Evolutionary conservation across 2,329 filamentous ascomycete genomes (phyloP).

Genomic region (Emergomyces orientalis): DNA sequence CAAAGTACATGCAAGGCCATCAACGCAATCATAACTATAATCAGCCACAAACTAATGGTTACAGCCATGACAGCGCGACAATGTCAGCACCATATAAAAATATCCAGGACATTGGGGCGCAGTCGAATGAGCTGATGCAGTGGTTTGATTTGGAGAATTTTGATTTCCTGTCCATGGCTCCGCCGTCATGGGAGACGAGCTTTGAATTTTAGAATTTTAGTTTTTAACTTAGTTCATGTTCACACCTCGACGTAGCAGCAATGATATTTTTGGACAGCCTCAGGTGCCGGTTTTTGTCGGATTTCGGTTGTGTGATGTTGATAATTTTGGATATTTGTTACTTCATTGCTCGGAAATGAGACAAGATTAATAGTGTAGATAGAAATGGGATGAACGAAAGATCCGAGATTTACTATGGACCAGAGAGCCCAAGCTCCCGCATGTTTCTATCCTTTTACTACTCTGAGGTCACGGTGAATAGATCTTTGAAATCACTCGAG

Average conservation of each 20-base stretch:
- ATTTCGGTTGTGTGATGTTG: background rate
- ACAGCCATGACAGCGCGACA: background rate
- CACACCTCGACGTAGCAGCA: too few relatives aligned
- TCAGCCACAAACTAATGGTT: background rate
- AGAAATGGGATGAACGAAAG: background rate
- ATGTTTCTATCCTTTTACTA: background rate
- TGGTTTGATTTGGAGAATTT: slow-evolving; percentile 14
- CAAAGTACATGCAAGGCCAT: background rate
- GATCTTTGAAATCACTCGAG: background rate
- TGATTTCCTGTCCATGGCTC: slow-evolving; percentile 15
- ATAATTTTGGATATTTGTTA: background rate
- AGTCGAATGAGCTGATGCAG: slow-evolving; percentile 6
- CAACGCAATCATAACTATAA: background rate
- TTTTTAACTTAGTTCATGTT: background rate
- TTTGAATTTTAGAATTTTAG: background rate
- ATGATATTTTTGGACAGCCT: background rate
- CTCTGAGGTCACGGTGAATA: background rate
- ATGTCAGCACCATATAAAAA: background rate
- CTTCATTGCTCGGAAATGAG: background rate
- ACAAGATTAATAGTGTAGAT: background rate
- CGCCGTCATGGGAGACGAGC: slow-evolving; percentile 10
- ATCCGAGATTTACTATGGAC: background rate
- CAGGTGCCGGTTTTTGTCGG: background rate
- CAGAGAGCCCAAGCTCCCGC: too few relatives aligned
- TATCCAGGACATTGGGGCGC: slow-evolving; percentile 5